A percentile compares a stretch with the other conserved stretches of the same genome.
Conservation (phyloP, 225 moss, liverwort and hornwort species). For the Polytrichum commune region DNA sequence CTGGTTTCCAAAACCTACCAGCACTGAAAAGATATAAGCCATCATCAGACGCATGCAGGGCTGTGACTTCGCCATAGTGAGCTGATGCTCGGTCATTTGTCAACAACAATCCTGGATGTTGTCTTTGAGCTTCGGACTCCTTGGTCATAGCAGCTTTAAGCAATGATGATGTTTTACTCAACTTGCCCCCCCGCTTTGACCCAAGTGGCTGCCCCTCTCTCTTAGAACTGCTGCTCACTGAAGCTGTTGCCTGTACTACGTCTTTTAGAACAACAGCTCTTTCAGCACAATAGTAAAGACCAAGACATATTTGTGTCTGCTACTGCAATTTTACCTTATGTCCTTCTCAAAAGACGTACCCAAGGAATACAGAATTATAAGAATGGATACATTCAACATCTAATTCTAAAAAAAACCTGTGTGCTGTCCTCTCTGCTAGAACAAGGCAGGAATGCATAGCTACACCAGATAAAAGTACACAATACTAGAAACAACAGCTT, state of each 20-base stretch:
- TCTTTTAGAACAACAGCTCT: slow-evolving; percentile 37
- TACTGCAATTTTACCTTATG: too few relatives aligned
- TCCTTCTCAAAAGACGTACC: too few relatives aligned
- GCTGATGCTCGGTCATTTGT: slow-evolving; percentile 59
- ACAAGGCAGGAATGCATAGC: too few relatives aligned
- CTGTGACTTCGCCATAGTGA: slow-evolving; percentile 77
- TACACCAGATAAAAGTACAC: too few relatives aligned
- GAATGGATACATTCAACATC: too few relatives aligned
- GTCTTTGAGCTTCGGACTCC: slow-evolving; percentile 45
- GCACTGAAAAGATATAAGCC: slow-evolving; percentile 87
- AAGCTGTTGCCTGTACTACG: slow-evolving; percentile 63
- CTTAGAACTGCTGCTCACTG: slow-evolving; percentile 31
- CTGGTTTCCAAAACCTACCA: slow-evolving; percentile 36
- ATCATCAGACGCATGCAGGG: slow-evolving; percentile 72
- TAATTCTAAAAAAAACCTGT: too few relatives aligned
- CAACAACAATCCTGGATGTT: slow-evolving; percentile 79
- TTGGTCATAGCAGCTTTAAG: slow-evolving; percentile 27
- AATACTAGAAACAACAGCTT: too few relatives aligned
- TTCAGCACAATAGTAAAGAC: slow-evolving; percentile 9
- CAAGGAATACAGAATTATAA: too few relatives aligned
- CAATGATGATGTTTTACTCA: slow-evolving; percentile 20
- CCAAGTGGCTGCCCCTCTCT: slow-evolving; percentile 31
- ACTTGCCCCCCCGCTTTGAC: slow-evolving; percentile 38
- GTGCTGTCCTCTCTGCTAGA: too few relatives aligned
- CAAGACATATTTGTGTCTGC: background rate